Evolutionary conservation across 1,139 yeast genomes (phyloP), one percentile per base, ranked within the genome.

Genomic region (Zygosaccharomyces pseudobailii): DNA sequence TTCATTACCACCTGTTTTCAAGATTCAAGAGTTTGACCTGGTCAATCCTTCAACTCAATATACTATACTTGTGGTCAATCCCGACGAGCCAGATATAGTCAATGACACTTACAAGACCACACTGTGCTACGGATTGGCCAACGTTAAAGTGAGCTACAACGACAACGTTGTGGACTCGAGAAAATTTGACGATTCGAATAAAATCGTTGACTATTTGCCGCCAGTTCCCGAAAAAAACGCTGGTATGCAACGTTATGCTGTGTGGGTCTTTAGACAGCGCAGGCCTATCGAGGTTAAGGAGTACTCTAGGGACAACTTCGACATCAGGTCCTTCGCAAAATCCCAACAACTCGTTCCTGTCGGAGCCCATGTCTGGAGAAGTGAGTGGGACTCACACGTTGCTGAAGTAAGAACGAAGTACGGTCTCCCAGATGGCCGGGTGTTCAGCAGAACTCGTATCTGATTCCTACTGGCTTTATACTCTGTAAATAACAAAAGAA

Each of bases 331-430:
- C 5, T 89, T 88, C 66, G 87, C 75, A 10, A 72, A 70, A 5
- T 54, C 67, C 6, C 65, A 86, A 63, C 65, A 72, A 2, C 74
- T 92, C 57, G 71, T 73, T 23, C 80, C 97, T 1, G 80, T 90
- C 39, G 97, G 98, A 25, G 97, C 95, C 2, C 95, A 87, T 66
- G 76, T 88, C 42, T 92, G 96, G 95, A 81, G 98, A 74, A 82
- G 85, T 58, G 72, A 69, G 38, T 92, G 84, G 79, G 98, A 92
- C 68, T 73, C 88, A 61, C 79, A 84, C 58, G 86, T 87, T 38
- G 77, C 76, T 37, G 67, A 64, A 3, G 82, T 89, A 19, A 80
- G 97, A 67, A 76, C 74, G 49, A 68, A 75, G 59, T 87, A 85
- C 62, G 92, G 89, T 4, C 72, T 90, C 55, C 83, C 81, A 17